phyloP scores from a whole-genome alignment of 768 basidiomycete species.

The Pleurotus tuoliensis region DNA sequence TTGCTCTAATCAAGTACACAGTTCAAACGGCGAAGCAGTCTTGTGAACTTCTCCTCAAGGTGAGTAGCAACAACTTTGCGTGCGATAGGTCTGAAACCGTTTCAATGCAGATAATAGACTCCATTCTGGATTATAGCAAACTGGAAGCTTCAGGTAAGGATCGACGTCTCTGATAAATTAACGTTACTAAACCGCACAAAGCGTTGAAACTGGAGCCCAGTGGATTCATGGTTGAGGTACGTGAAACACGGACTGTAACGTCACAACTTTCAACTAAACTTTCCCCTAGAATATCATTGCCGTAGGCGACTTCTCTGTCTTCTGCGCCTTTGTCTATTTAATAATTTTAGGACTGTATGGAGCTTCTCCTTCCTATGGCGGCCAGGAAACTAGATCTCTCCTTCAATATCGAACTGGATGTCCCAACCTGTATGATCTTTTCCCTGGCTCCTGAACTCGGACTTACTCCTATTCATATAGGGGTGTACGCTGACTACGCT shows the following conservation, averaged over 20 bases:
- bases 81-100: conserved; percentile 1
- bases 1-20: conserved; percentile 18
- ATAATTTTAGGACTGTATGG: conserved; percentile 62
- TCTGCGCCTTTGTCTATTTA: neutral
- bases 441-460: neutral
- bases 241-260: conserved; percentile 1
- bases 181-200: conserved; percentile 19
- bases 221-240: conserved; percentile 60
- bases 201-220: conserved; percentile 69
- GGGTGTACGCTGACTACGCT: conserved; percentile 72
- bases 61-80: conserved; percentile 14
- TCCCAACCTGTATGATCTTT: conserved; percentile 51
- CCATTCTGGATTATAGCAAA: conserved; percentile 77
- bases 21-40: conserved; percentile 79
- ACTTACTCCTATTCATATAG: conserved; percentile 21
- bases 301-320: conserved; percentile 27
- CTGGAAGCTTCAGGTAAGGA: conserved; percentile 64
- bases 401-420: conserved; percentile 64
- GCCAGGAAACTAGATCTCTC: conserved; percentile 72
- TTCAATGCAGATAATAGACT: conserved; percentile 62
- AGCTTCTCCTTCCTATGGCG: conserved; percentile 70
- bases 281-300: conserved; percentile 55
- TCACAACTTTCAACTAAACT: neutral
- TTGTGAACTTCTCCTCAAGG: conserved; percentile 71
- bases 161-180: neutral